Base-by-base conservation (phyloP, 2,329 filamentous ascomycete genomes). In the Calonectria fujianensis region DNA sequence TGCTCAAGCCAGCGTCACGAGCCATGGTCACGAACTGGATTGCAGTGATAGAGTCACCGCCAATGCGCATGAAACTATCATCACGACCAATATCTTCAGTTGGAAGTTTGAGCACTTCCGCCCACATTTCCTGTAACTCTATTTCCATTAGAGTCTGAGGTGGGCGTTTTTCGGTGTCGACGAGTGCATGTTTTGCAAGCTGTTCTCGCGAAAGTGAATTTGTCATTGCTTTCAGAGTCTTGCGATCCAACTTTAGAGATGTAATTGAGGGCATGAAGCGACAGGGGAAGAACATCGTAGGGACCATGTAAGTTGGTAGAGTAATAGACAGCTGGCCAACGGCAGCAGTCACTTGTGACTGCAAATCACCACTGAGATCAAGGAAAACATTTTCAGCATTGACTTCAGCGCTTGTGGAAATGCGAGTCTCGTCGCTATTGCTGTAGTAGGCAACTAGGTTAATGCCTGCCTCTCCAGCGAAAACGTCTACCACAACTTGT, bases 101-200 rank as follows among this genome's bases (percentile, higher is more conserved):
- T 79, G 0, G 86, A 77, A 4, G 82, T 77, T 27, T 69, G 4
- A 69, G 51, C 16, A 68, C 41, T 24, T 41, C 51, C 8, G 81
- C 80, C 86, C 87, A 88, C 32, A 85, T 79, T 20, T 73, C 67
- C 29, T 78, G 82, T 10, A 86, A 16, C 16, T 65, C 48, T 18
- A 52, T 57, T 31, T 68, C 65, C 50, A 68, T 68, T 10, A 52
- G 65, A 14, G 65, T 68, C 51, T 52, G 35, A 2, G 65, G 65
- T 68, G 50, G 24, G 11, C 65, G 65, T 35, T 48, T 61, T 20
- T 75, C 2, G 76, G 79, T 31, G 41, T 70, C 76, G 0, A n/a
- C 61, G 8, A 64, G 0, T 75, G 79, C 35, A 78, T 52, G 37
- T 52, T n/a, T 14, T 35, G 31, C 20, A 76, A 65, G 5, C 57